phyloP scores from a whole-genome alignment of 1,284 basidiomycete species.

The Ceratorhiza oryzae-sativae region DNA sequence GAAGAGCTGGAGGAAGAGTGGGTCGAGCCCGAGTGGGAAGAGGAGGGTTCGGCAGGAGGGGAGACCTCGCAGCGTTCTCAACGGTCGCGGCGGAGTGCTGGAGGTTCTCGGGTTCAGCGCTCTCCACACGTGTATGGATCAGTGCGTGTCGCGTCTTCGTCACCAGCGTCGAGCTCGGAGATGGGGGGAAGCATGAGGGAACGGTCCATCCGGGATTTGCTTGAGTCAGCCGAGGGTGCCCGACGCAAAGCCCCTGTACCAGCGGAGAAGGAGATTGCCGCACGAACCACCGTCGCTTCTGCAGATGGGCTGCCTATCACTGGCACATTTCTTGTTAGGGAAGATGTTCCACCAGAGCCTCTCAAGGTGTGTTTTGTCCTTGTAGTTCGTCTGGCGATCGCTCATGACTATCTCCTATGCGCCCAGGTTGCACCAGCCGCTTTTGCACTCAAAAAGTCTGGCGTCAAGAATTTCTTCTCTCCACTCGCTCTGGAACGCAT shows the following conservation, averaged over 20 bases:
- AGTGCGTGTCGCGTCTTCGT: constrained; percentile 19
- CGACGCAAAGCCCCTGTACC: constrained; percentile 3
- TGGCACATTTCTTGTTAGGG: constrained; percentile 83
- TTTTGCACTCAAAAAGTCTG: constrained; percentile 45
- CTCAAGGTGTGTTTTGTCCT: constrained; percentile 53
- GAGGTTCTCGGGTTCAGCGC: constrained; percentile 8
- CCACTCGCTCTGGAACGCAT: constrained; percentile 83
- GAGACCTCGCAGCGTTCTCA: constrained; percentile 23
- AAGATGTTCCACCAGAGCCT: constrained; percentile 66
- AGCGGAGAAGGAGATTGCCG: not conserved
- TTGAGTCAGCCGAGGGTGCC: constrained; percentile 9
- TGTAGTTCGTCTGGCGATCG: not conserved
- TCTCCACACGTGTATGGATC: constrained; percentile 21
- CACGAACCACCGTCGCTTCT: not conserved
- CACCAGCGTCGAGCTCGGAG: not conserved
- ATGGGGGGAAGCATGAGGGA: constrained; percentile 16
- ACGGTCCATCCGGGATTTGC: constrained; percentile 21
- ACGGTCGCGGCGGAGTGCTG: constrained; percentile 14
- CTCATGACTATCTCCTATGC: not conserved
- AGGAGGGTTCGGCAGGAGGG: not conserved
- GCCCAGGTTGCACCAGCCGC: constrained; percentile 19
- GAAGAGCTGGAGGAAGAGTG: constrained; percentile 55
- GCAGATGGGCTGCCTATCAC: constrained; percentile 37
- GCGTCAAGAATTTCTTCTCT: constrained; percentile 82
- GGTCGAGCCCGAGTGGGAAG: constrained; percentile 48